Percentiles rank a stretch among this genome's conserved stretches.
phyloP scores from a whole-genome alignment of 192 early-diverging fungal species.

The Linnemannia zychae region DNA sequence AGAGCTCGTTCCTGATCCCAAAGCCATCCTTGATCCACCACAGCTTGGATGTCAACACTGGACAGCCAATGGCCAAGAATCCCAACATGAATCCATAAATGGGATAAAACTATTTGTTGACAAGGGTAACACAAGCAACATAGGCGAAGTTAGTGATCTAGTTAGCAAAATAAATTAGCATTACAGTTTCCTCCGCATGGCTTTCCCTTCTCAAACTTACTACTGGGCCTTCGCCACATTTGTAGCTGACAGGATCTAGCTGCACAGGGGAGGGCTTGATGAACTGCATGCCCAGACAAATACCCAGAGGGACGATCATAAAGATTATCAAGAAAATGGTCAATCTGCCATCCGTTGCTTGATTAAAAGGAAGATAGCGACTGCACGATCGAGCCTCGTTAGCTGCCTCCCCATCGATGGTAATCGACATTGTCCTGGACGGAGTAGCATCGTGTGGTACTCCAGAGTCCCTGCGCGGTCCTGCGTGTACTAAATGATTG shows the following conservation, averaged over 20 bases:
- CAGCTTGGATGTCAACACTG: constrained; percentile 32
- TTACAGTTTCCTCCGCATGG: background rate
- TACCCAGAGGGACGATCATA: constrained; percentile 19
- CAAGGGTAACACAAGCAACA: background rate
- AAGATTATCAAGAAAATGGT: constrained; percentile 25
- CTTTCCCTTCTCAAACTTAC: constrained; percentile 3
- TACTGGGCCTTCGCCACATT: constrained; percentile 46
- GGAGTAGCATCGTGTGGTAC: background rate
- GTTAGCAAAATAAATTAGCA: background rate
- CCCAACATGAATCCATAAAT: constrained; percentile 44
- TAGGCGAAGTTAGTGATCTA: background rate
- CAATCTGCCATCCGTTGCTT: constrained; percentile 38
- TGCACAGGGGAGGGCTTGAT: constrained; percentile 49
- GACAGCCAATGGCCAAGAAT: constrained; percentile 38
- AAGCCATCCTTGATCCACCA: constrained; percentile 58
- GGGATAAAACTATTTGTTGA: constrained; percentile 35
- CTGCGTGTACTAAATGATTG: background rate
- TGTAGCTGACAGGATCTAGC: constrained; percentile 38
- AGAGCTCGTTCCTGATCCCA: constrained; percentile 48
- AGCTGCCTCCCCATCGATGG: background rate
- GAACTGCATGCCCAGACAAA: constrained; percentile 51
- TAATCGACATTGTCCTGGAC: background rate
- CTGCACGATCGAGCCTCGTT: constrained; percentile 24
- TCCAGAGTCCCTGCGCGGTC: background rate
- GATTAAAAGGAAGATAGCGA: constrained; percentile 46